phyloP scores from a whole-genome alignment of 2,329 filamentous ascomycete genomes.

The Davidsoniella eucalypti region DNA sequence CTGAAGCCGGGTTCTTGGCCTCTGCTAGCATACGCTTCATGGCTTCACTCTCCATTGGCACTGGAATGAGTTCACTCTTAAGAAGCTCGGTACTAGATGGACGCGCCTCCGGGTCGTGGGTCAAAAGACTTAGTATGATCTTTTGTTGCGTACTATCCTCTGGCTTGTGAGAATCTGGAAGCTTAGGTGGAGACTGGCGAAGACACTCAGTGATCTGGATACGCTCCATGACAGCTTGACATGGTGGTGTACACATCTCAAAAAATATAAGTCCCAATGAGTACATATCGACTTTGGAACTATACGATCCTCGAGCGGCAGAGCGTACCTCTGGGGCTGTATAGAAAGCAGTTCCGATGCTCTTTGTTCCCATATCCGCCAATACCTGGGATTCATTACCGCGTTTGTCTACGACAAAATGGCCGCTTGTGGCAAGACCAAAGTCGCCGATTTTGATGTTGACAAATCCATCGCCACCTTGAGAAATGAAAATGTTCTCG shows the following conservation, averaged over 20 bases:
- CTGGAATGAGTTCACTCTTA: conserved; percentile 69
- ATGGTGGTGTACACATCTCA: conserved; percentile 71
- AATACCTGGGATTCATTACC: conserved; percentile 16
- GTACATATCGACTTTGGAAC: conserved; percentile 96
- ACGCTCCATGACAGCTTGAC: conserved; percentile 48
- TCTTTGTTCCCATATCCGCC: conserved; percentile 49
- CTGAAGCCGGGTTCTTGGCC: conserved; percentile 65
- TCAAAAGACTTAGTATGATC: conserved; percentile 66
- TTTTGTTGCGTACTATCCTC: conserved; percentile 57
- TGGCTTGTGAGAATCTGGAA: conserved; percentile 59
- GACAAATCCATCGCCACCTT: conserved; percentile 53
- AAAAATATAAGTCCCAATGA: conserved; percentile 96
- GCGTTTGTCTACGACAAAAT: conserved; percentile 47
- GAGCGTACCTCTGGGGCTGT: conserved; percentile 84
- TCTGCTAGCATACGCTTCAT: conserved; percentile 70
- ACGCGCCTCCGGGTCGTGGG: conserved; percentile 64
- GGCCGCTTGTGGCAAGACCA: conserved; percentile 78
- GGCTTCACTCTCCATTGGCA: conserved; percentile 85
- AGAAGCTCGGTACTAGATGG: conserved; percentile 72
- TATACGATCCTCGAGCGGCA: conserved; percentile 59
- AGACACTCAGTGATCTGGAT: conserved; percentile 49
- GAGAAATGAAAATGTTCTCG: conserved; percentile 83
- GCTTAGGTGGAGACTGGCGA: conserved; percentile 45
- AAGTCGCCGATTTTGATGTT: conserved; percentile 97
- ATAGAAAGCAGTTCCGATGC: conserved; percentile 69